phyloP scores from a whole-genome alignment of 768 basidiomycete species.

The Trichaptum fuscoviolaceum region DNA sequence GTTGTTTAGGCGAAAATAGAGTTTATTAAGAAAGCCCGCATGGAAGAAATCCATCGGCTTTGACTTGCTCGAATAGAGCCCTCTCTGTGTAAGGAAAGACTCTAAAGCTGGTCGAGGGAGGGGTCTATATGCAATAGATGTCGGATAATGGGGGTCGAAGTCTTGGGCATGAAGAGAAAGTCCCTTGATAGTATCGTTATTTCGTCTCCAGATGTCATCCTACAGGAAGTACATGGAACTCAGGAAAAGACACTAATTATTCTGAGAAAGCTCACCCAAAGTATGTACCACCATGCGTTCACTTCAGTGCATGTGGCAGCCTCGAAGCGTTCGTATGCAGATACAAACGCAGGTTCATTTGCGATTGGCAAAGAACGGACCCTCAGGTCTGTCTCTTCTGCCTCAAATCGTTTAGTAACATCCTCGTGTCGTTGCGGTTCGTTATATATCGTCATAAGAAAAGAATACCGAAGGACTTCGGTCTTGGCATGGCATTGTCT shows the following conservation, averaged over 20 bases:
- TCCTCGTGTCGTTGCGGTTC: constrained; percentile 40
- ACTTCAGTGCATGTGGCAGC: constrained; percentile 44
- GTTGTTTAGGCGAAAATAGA: constrained; percentile 69
- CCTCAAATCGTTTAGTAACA: constrained; percentile 39
- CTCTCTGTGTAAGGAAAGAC: constrained; percentile 56
- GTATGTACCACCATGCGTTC: constrained; percentile 73
- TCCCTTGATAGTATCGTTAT: constrained; percentile 49
- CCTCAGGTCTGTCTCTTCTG: constrained; percentile 49
- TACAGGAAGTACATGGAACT: constrained; percentile 19
- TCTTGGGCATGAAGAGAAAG: constrained; percentile 45
- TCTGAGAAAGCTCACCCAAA: constrained; percentile 48
- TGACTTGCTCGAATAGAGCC: constrained; percentile 43
- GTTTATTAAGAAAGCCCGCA: constrained; percentile 62
- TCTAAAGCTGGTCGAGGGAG: constrained; percentile 61
- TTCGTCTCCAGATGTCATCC: constrained; percentile 76
- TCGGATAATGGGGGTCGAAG: constrained; percentile 68
- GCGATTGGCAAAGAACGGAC: constrained; percentile 45
- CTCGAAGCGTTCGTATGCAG: constrained; percentile 48
- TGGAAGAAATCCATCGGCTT: constrained; percentile 48
- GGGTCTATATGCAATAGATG: constrained; percentile 69
- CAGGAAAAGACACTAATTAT: background rate
- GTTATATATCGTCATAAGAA: constrained; percentile 57
- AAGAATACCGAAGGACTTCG: constrained; percentile 53
- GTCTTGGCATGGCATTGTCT: constrained; percentile 49
- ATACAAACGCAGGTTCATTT: constrained; percentile 40